Evolutionary conservation across 2,329 filamentous ascomycete genomes (phyloP), one percentile per base, ranked within the genome.

Genomic region (Fusarium metavorans): DNA sequence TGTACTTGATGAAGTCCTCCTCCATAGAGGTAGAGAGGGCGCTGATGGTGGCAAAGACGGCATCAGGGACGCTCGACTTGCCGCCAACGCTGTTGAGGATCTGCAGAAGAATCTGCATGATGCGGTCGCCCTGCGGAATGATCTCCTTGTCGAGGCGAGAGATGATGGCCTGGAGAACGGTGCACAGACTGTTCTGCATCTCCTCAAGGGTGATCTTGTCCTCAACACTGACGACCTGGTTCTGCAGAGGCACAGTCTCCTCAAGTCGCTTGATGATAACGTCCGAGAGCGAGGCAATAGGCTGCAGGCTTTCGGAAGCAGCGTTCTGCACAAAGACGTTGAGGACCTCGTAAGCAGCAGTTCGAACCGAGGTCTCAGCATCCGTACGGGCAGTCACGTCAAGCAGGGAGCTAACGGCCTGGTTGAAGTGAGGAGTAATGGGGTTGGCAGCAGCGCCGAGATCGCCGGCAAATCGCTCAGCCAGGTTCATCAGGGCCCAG

Each of bases 401-500:
- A 67, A 99, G 89, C 63, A 99, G 89, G 70, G 94, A 95, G 80
- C 91, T 91, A 69, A 98, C 93, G 81, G 95, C 98, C 79, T 95
- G 91, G 85, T 98, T 93, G 87, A 99, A 99, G 85, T 98, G 95
- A 72, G 92, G 91, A 3, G 95, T 97, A 59, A 99, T 88, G 50
- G 95, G 90, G 85, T 98, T 99, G 78, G 92, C 87, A 48, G 87
- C 79, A 70, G 92, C 93, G 59, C 94, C 94, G 66, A 92, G 89
- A 65, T 98, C 95, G 67, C 95, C 95, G 34, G 95, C 94, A 82
- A 98, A 99, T 71, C 95, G 93, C 82, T 99, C 97, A 13, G 97
- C 96, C 81, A 99, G 87, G 85, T 98, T 99, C 94, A 99, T 98
- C 76, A 99, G 87, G 35, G 97, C 95, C 97, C 97, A 98, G 87